Conservation (phyloP, 305 asterid species). For the Petunia hybrid region DNA sequence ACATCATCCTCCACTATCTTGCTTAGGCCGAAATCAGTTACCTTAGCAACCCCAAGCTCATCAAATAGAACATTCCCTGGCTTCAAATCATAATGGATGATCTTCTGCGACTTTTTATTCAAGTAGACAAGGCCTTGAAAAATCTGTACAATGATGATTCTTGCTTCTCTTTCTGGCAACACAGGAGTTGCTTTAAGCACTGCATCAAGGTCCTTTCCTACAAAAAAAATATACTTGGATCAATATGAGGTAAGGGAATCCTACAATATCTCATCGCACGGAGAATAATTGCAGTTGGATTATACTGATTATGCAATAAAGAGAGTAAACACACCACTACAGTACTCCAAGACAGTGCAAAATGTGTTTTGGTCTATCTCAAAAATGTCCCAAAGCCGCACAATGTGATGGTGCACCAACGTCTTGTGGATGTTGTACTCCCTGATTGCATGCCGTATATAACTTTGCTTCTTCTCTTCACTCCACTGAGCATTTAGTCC, state of each 20-base stretch:
- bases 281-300: not conserved
- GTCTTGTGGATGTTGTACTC: conserved; percentile 98
- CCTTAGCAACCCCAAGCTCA: conserved; percentile 86
- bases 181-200: conserved; percentile 88
- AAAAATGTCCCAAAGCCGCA: conserved; percentile 97
- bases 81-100: conserved; percentile 97
- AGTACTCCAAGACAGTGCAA: conserved; percentile 95
- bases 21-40: conserved; percentile 99
- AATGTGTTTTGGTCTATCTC: conserved; percentile 98
- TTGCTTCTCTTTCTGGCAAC: conserved; percentile 92
- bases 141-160: conserved; percentile 86
- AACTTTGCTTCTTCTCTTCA: conserved; percentile 98
- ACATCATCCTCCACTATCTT: conserved; percentile 98
- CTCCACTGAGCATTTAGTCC: conserved; percentile 99
- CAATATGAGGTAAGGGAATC: conserved; percentile 21
- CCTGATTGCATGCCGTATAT: conserved; percentile 96
- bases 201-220: conserved; percentile 99
- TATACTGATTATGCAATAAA: not conserved
- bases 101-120: conserved; percentile 88
- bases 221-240: conserved; percentile 29
- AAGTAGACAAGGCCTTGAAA: conserved; percentile 95
- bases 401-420: conserved; percentile 91
- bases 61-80: conserved; percentile 98
- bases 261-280: not conserved
- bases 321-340: conserved; percentile 71